Evolutionary conservation across 352 stramenopile genomes (phyloP), one percentile per base, ranked within the genome.

Genomic region (Phytophthora cactorum): DNA sequence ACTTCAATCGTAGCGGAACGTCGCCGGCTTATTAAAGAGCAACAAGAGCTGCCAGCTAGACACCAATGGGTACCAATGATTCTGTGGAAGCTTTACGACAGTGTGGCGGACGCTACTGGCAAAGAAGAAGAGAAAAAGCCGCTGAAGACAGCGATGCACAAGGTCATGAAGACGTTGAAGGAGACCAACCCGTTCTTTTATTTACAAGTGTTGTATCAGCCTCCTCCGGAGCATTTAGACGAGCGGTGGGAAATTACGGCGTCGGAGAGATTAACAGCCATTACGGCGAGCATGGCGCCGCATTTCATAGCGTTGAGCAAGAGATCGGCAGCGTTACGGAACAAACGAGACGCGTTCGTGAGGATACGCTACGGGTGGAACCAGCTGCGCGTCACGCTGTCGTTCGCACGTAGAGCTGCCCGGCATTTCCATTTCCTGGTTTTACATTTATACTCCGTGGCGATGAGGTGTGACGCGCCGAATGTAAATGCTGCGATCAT

Each of bases 381-480:
- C 15, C 25, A 72, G 2, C 64, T 83, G 31, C 15, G 60, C 32
- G 8, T 49, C 0, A 77, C 79, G 31, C 52, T 84, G 15, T 29
- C 54, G 0, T 70, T 70, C 39, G 62, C 68, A 14, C 67, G 56
- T 15, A 58, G 58, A 60, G 50, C 73, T 10, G 67, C 74, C 22
- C 51, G 69, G 29, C 77, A 85, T 28, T 83, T 87, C 38, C 77
- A 87, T 52, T 70, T 66, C 41, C 67, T 82, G 32, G 55, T 87
- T 50, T 66, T 85, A 31, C 65, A 79, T 55, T 53, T 87, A 45
- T 85, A 87, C 56, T 59, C 76, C 6, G 60, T 83, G 10, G 72
- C 74, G 5, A 84, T 87, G 77, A 59, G 50, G 0, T 69, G 78
- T 52, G 74, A 62, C 12, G 51, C 29, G 3, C 22, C 55, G 11